Percentiles rank a stretch among this genome's conserved stretches.
Conservation (phyloP, 192 early-diverging fungal genomes). For the Linnemannia schmuckeri region DNA sequence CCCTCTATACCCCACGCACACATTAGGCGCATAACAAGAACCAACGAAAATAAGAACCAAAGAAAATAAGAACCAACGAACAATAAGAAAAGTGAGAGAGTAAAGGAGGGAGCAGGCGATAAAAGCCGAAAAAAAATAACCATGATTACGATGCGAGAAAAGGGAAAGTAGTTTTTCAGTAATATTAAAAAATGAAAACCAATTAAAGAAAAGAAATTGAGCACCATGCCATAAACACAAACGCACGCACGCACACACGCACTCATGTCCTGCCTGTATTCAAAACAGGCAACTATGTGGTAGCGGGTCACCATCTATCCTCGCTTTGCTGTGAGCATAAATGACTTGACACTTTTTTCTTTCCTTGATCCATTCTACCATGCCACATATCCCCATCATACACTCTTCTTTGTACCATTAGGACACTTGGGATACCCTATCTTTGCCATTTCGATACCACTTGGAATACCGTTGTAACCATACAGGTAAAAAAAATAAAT, state of each 20-base stretch:
- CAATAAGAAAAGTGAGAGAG: too few species aligned
- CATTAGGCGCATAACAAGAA: background rate
- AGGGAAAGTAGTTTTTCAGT: background rate
- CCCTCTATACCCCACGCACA: background rate
- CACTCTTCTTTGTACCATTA: background rate
- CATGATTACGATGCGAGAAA: background rate
- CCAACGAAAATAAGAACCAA: too few species aligned
- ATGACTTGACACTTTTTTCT: background rate
- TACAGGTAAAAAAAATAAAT: background rate
- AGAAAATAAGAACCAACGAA: too few species aligned
- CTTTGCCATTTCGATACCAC: background rate
- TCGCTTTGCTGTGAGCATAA: background rate
- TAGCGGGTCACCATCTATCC: background rate
- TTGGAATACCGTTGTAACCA: background rate
- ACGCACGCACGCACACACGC: constrained; percentile 3
- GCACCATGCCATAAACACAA: background rate
- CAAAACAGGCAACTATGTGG: background rate
- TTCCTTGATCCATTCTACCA: background rate
- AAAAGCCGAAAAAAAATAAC: background rate
- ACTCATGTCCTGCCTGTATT: background rate
- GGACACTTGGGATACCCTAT: background rate
- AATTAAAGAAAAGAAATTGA: background rate
- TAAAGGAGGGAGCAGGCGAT: too few species aligned
- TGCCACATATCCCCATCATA: too few species aligned
- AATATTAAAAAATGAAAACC: background rate